phyloP scores from a whole-genome alignment of 441 rosid species.

The Erysimum pusillum region DNA sequence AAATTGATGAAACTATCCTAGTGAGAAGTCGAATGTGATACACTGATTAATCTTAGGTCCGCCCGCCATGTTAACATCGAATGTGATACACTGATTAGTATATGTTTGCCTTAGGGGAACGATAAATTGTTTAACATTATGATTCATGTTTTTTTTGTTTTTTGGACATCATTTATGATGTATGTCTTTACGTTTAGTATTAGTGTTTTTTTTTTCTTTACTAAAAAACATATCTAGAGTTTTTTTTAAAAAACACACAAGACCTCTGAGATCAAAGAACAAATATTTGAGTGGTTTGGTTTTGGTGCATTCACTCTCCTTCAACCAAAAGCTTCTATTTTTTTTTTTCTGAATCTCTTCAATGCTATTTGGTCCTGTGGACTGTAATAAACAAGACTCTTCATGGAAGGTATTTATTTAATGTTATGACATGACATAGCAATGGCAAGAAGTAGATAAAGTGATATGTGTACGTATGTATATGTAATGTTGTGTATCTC shows the following conservation, averaged over 20 bases:
- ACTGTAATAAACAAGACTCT: conserved; percentile 41
- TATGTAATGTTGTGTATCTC: conserved; percentile 16
- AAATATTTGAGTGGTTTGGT: conserved; percentile 17
- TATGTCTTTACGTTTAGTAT: neutral
- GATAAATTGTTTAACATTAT: neutral
- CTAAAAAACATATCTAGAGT: neutral
- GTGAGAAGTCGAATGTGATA: too few species aligned
- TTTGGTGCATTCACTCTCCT: conserved; percentile 22
- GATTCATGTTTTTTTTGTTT: neutral
- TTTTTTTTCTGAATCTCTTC: conserved; percentile 3
- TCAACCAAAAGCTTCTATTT: conserved; percentile 14
- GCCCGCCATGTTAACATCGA: too few species aligned
- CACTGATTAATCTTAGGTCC: too few species aligned
- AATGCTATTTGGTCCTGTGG: conserved; percentile 41
- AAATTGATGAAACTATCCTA: neutral
- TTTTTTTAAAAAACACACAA: conserved; percentile 17
- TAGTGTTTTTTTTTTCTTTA: too few species aligned
- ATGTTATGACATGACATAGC: conserved; percentile 47
- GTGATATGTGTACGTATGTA: conserved; percentile 34
- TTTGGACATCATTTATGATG: too few species aligned
- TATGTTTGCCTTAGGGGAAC: neutral
- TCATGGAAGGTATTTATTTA: conserved; percentile 46
- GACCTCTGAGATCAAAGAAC: neutral
- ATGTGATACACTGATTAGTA: neutral
- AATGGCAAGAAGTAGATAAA: conserved; percentile 44